Evolutionary conservation across 2,329 filamentous ascomycete species (phyloP).

Genomic region (Ceratocystis diversiconidia): DNA sequence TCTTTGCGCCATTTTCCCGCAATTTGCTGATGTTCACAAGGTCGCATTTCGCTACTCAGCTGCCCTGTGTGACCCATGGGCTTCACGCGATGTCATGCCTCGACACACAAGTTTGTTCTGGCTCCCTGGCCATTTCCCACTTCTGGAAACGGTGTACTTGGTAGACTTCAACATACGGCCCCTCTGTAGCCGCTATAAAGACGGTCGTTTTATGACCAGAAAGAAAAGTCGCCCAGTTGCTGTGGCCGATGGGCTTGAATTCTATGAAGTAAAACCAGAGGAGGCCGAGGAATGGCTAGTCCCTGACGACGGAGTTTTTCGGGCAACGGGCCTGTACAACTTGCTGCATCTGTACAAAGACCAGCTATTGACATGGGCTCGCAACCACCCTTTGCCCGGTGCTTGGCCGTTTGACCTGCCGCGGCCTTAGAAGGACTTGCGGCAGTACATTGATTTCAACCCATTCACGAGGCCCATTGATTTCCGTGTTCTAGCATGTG

Average conservation of each 20-base stretch:
- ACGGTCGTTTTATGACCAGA: neutral
- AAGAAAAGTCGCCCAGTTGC: neutral
- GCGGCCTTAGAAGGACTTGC: neutral
- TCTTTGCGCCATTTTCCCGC: neutral
- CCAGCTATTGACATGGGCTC: slow-evolving; percentile 3
- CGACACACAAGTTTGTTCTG: slow-evolving; percentile 1
- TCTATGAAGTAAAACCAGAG: slow-evolving; percentile 1
- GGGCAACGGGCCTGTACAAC: neutral
- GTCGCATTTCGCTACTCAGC: neutral
- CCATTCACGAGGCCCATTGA: neutral
- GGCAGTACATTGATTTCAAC: slow-evolving; percentile 5
- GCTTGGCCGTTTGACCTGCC: slow-evolving; percentile 1
- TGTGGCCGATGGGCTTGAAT: slow-evolving; percentile 1
- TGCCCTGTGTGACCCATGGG: slow-evolving; percentile 5
- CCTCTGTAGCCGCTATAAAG: neutral
- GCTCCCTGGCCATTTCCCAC: neutral
- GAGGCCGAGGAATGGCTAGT: neutral
- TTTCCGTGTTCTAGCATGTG: slow-evolving; percentile 1
- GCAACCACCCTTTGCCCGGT: neutral
- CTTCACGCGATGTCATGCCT: slow-evolving; percentile 4
- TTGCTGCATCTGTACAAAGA: slow-evolving; percentile 8
- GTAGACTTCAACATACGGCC: neutral
- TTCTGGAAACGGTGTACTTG: neutral
- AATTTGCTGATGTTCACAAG: neutral
- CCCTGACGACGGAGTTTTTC: neutral